Conservation (phyloP, 495 filamentous ascomycete species). For the Aspergillus cristatus region DNA sequence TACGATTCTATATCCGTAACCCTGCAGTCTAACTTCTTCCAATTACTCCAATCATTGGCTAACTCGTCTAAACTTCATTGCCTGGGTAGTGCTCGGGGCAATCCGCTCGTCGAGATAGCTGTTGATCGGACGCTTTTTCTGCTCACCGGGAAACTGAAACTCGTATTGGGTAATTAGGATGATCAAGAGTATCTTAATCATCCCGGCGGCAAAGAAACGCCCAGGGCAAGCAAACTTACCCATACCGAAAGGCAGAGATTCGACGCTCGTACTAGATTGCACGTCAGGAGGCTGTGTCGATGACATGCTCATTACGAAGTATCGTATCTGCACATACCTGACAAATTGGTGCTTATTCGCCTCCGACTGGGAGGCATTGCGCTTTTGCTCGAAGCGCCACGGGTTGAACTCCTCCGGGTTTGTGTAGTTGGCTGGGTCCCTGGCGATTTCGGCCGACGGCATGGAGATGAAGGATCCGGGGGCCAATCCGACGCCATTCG, state of each 20-base stretch:
- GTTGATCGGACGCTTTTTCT: too few species aligned
- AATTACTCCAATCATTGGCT: not conserved
- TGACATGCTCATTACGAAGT: not conserved
- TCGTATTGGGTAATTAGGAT: conserved; percentile 43
- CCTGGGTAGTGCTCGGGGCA: too few species aligned
- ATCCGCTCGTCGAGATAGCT: too few species aligned
- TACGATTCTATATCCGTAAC: too few species aligned
- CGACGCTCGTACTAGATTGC: conserved; percentile 30
- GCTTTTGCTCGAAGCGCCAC: conserved; percentile 40
- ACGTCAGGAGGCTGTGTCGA: not conserved
- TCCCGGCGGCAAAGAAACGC: conserved; percentile 42
- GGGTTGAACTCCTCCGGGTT: conserved; percentile 43
- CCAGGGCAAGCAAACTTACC: conserved; percentile 44
- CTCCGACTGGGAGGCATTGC: conserved; percentile 21
- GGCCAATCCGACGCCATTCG: conserved; percentile 12
- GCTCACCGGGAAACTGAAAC: conserved; percentile 10
- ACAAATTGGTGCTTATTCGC: conserved; percentile 34
- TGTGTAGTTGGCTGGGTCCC: not conserved
- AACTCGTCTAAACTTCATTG: too few species aligned
- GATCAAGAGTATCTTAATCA: conserved; percentile 43
- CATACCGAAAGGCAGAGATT: conserved; percentile 39
- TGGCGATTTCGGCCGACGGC: not conserved
- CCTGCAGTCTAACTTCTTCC: not conserved
- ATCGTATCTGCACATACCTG: too few species aligned
- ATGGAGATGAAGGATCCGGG: conserved; percentile 5